Evolutionary conservation across 2,329 filamentous ascomycete genomes (phyloP), one percentile per base, ranked within the genome.

Genomic region (Chaetomiaceae sp.): DNA sequence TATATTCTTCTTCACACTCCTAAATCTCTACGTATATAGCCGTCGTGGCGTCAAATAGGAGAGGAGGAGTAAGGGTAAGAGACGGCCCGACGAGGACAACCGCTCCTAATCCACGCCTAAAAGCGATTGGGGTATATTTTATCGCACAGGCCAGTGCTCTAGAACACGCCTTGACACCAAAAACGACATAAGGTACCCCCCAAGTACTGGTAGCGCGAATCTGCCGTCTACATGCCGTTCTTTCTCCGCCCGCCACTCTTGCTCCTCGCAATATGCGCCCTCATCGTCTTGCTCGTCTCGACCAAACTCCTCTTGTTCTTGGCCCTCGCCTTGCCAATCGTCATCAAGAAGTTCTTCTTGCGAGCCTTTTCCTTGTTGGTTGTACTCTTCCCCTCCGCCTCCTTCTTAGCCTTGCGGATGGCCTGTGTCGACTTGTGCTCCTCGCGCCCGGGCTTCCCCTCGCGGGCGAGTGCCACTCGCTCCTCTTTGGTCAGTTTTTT

Each of bases 281-380:
- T 86, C 60, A 97, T 71, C 32, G 90, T 82, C 73, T 86, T 90
- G 66, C 82, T 82, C 59, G 90, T 90, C 72, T 96, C 86, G 11
- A 89, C 82, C 70, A 99, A 74, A 80, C 90, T 96, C 66, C 91
- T 81, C 85, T 96, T 96, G 66, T 94, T 87, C 79, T 97, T 99
- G 61, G 80, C 82, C 78, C 94, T 95, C 10, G 94, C 94, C 77
- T 99, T 97, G 54, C 92, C 89, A 55, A 99, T 73, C 34, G 92
- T 97, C 94, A 99, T 99, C 64, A 99, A 69, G 73, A 99, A 95
- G 71, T 99, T 99, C 87, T 99, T 99, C 80, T 89, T 90, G 62
- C 92, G 79, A 37, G 88, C 84, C 82, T 99, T 99, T 77, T 99
- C 94, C 75, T 88, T 89, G 73, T 99, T 99, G 61, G 92, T 97